Evolutionary conservation across 768 basidiomycete genomes (phyloP).

Genomic region (Phylloporus sp.): DNA sequence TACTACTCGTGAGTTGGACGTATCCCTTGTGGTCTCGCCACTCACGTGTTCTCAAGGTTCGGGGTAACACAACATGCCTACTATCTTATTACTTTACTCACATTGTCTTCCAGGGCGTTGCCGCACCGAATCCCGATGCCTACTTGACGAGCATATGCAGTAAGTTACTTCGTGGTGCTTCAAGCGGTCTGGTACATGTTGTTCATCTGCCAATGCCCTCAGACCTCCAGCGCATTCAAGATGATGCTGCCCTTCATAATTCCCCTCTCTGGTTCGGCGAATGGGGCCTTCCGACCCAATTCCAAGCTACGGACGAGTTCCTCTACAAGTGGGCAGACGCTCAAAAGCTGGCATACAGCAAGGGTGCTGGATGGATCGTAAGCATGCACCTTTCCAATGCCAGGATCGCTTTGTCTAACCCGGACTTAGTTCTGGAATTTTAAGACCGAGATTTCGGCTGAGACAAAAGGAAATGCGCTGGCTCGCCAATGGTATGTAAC

Average conservation of each 20-base stretch:
- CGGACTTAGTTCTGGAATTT: constrained; percentile 63
- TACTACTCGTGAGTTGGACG: constrained; percentile 58
- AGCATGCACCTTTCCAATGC: constrained; percentile 21
- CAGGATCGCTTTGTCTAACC: neutral
- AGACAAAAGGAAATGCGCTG: constrained; percentile 42
- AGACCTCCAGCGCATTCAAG: constrained; percentile 60
- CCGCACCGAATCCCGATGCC: constrained; percentile 57
- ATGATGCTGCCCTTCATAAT: constrained; percentile 42
- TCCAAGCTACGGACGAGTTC: constrained; percentile 60
- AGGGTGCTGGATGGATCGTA: constrained; percentile 66
- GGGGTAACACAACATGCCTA: constrained; percentile 41
- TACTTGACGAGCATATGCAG: constrained; percentile 71
- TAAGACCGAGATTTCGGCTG: constrained; percentile 56
- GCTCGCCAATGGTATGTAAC: constrained; percentile 59
- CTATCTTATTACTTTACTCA: neutral
- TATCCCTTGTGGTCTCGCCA: neutral
- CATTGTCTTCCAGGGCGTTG: constrained; percentile 53
- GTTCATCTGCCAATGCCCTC: neutral
- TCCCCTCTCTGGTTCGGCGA: constrained; percentile 55
- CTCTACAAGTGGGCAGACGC: constrained; percentile 69
- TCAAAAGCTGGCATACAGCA: constrained; percentile 61
- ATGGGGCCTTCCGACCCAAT: constrained; percentile 64
- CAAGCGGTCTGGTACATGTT: neutral
- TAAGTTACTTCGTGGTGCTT: constrained; percentile 31
- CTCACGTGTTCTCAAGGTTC: constrained; percentile 38